phyloP scores from a whole-genome alignment of 2,329 filamentous ascomycete species.

The Aspergillus sp. region DNA sequence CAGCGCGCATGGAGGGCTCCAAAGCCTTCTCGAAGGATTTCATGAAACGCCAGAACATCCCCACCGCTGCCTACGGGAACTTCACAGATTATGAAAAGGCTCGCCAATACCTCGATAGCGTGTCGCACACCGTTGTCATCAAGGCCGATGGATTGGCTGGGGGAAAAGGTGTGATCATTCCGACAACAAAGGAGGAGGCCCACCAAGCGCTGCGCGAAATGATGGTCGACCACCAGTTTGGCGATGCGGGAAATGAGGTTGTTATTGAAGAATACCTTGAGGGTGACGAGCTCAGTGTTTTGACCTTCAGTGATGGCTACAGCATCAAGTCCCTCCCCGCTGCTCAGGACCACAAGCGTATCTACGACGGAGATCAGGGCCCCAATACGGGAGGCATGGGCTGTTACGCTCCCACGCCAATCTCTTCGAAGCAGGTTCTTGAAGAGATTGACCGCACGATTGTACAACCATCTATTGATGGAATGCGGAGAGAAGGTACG shows the following conservation, averaged over 20 bases:
- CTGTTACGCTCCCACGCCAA: constrained; percentile 87
- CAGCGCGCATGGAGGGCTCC: constrained; percentile 89
- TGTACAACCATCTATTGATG: constrained; percentile 84
- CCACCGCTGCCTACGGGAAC: constrained; percentile 87
- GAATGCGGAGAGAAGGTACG: constrained; percentile 75
- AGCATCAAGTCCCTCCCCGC: constrained; percentile 80
- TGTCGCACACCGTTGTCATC: constrained; percentile 78
- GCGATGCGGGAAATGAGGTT: constrained; percentile 80
- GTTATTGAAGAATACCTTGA: constrained; percentile 93
- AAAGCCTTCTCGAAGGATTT: constrained; percentile 98
- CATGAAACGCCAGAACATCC: constrained; percentile 87
- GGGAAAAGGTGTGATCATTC: constrained; percentile 94
- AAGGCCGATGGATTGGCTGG: constrained; percentile 91
- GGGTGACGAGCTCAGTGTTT: constrained; percentile 87
- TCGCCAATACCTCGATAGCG: constrained; percentile 68
- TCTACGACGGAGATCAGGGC: constrained; percentile 84
- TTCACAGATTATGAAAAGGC: constrained; percentile 77
- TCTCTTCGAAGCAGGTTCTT: constrained; percentile 72
- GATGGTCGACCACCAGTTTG: constrained; percentile 87
- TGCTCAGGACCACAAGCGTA: constrained; percentile 95
- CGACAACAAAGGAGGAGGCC: constrained; percentile 77
- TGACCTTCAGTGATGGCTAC: constrained; percentile 89
- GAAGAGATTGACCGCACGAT: constrained; percentile 76
- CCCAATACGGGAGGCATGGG: constrained; percentile 98
- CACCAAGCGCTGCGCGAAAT: constrained; percentile 79